Base-by-base conservation (phyloP, 805 yeast species). In the Ogataea sp. region DNA sequence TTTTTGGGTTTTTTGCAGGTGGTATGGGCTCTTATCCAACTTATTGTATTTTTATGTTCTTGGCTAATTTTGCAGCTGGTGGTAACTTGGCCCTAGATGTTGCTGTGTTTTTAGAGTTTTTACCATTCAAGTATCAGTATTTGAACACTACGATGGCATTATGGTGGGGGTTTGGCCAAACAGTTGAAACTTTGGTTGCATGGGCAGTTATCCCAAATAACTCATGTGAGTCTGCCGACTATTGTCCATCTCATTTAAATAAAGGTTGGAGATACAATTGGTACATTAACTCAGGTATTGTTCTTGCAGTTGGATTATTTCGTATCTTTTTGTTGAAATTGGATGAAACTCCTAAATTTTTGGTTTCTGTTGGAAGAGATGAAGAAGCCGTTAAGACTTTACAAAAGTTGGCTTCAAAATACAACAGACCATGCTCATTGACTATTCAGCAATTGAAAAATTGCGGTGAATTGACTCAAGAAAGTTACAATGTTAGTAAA, bases 151-250 rank as follows among this genome's bases (percentile, higher is more conserved):
- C 71, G 29, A 65, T 76, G 57, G 75, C 80, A 16, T 60, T 67
- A 32, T 78, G 70, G 73, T 77, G 83, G 83, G 78, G 80, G 33
- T 60, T 77, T 29, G 83, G 82, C 24, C 82, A 77, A 51, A 66
- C 77, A 2, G 59, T 75, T 34, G 68, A 77, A 10, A 63, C 64
- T 25, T 55, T 75, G 16, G 47, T 75, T 28, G 70, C 78, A 3
- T 77, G 80, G 78, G 80, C 75, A 0, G 68, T 72, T 39, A 57
- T 78, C 34, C 68, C 77, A 11, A 66, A 70, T 42, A 61, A 61
- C 43, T 68, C 75, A 4, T 75, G 83, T 50, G 53, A 58, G 16
- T 50, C 63, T 55, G 52, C 53, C 8, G 26, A 23, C 26, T 23
- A 23, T 23, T 77, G 83, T 52, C 61, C 63, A 23, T 61, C 71